Conservation (phyloP, 2,329 filamentous ascomycete species). For the Ophiostoma piceae region DNA sequence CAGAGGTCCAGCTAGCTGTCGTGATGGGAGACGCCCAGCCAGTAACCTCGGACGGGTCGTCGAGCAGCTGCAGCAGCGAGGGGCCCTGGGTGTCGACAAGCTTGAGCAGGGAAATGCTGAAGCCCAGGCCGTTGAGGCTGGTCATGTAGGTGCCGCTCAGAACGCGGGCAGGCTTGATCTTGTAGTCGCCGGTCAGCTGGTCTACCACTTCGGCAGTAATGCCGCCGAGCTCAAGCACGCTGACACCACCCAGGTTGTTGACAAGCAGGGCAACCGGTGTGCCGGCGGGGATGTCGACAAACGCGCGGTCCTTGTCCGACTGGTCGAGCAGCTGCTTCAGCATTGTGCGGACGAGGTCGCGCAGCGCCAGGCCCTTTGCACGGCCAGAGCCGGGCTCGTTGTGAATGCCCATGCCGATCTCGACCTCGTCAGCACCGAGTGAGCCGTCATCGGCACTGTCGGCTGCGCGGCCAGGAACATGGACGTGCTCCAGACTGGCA, state of each 20-base stretch:
- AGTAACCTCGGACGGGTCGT: conserved; percentile 62
- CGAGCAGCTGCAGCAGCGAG: conserved; percentile 63
- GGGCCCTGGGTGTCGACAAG: conserved; percentile 53
- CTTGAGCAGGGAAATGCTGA: conserved; percentile 67
- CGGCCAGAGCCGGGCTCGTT: conserved; percentile 59
- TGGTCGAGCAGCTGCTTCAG: conserved; percentile 62
- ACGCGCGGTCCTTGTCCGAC: conserved; percentile 64
- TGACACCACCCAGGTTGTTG: conserved; percentile 75
- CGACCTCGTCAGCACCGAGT: conserved; percentile 53
- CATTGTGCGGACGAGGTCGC: conserved; percentile 58
- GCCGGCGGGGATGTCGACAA: conserved; percentile 57
- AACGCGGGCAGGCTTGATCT: conserved; percentile 59
- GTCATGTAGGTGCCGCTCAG: conserved; percentile 72
- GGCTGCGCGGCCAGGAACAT: conserved; percentile 71
- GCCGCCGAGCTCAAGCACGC: conserved; percentile 64
- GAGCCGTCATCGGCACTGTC: conserved; percentile 46
- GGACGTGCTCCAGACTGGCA: conserved; percentile 82
- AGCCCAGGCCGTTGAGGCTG: conserved; percentile 68
- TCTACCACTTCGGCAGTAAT: conserved; percentile 63
- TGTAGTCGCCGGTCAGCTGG: conserved; percentile 54
- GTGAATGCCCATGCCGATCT: conserved; percentile 73
- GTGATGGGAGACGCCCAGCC: conserved; percentile 64
- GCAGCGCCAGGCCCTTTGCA: conserved; percentile 47
- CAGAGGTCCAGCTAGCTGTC: conserved; percentile 58
- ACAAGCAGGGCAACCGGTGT: conserved; percentile 64